These are phyloP conservation scores for Pouteria campechiana DNA, from an alignment of 179 eudicot species.

Conservation along the genomic window DNA sequence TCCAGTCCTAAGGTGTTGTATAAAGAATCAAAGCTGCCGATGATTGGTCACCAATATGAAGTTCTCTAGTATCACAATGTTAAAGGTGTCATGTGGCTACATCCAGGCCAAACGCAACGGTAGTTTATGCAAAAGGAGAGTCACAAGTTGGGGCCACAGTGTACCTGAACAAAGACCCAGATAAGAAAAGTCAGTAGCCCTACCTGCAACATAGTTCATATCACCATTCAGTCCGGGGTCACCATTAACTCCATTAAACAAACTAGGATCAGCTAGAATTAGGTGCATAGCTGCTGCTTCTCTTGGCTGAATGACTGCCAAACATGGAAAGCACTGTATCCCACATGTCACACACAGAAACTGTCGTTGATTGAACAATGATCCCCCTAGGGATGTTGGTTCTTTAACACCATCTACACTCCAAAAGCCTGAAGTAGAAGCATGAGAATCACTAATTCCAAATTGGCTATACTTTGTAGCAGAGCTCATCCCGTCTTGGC, in stretches of 20 bases:
- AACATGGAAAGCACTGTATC: constrained; percentile 89
- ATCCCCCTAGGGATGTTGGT: constrained; percentile 32
- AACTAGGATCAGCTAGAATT: constrained; percentile 64
- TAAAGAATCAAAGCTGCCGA: too few species aligned
- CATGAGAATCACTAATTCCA: constrained; percentile 11
- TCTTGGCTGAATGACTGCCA: constrained; percentile 76
- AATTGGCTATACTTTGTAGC: constrained; percentile 9
- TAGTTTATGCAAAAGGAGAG: too few species aligned
- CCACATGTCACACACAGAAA: constrained; percentile 98
- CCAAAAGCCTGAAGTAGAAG: constrained; percentile 9
- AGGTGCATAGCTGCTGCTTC: constrained; percentile 65
- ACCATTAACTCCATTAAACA: constrained; percentile 28
- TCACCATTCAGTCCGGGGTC: constrained; percentile 23
- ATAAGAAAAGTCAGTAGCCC: constrained; percentile 16
- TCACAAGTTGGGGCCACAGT: too few species aligned
- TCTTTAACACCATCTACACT: constrained; percentile 18
- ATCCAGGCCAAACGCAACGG: too few species aligned
- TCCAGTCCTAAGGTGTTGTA: too few species aligned
- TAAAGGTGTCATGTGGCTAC: too few species aligned
- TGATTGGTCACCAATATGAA: too few species aligned
- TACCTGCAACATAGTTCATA: constrained; percentile 14
- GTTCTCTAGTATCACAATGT: too few species aligned
- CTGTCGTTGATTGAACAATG: constrained; percentile 47
- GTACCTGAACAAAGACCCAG: constrained; percentile 42
- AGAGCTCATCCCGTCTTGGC: too few species aligned